Base-by-base conservation (phyloP, 2,329 filamentous ascomycete genomes). In the Helotiales sp. region DNA sequence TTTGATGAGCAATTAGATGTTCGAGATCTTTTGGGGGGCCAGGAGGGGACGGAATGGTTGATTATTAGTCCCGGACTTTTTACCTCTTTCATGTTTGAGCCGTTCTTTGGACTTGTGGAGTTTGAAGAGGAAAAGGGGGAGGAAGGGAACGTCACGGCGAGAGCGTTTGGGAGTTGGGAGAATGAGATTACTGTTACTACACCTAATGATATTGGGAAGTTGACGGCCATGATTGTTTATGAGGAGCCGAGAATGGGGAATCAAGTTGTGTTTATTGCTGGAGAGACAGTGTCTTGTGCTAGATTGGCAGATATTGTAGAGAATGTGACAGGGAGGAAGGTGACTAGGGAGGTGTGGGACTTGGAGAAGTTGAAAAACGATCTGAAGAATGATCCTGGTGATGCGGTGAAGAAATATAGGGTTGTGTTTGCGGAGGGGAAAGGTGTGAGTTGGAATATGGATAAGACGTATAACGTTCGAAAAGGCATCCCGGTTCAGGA, bases 31-130 rank as follows among this genome's bases (percentile, higher is more conserved):
- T 72, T 89, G 6, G 71, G 82, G 1, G 70, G 62, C 0, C 81
- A 86, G 66, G 54, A 61, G 0, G 25, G 1, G 2, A 81, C 80
- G 5, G 73, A 75, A 27, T 91, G 87, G 88, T 76, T 80, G 3
- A 80, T 90, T 57, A 76, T 90, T 1, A 85, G 82, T n/a, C 87
- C 85, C 12, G 88, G 87, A 0, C 75, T 91, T 60, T 91, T 90
- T 65, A 87, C 83, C 74, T 86, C 81, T 63, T 91, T 90, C 66
- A 66, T 91, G 17, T 90, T 91, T 65, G 77, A 85, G 57, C 67
- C 73, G 1, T 78, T 70, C 1, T 90, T 88, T 72, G 87, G 86
- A 0, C 77, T 89, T 4, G 83, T 90, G 0, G 80, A 85, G 64
- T 60, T 80, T 0, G 56, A 65, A 13, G 75, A 66, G 1, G 75